phyloP scores from a whole-genome alignment of 331 rosid genomes.

The Quercus phellos region DNA sequence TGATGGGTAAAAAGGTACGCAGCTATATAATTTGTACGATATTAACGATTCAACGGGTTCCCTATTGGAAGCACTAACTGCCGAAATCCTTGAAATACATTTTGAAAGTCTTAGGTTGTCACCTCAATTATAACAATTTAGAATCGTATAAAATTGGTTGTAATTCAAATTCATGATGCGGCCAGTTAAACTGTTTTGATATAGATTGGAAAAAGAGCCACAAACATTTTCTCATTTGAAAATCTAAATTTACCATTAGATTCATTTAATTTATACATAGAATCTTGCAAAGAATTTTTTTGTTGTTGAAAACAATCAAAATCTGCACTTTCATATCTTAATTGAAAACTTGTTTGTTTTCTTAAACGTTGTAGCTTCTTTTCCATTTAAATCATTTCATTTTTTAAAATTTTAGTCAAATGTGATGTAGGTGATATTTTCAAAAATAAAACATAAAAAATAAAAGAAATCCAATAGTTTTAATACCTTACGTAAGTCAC shows the following conservation, averaged over 20 bases:
- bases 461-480: too few relatives aligned
- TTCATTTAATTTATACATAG: neutral
- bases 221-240: neutral
- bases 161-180: neutral
- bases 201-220: neutral
- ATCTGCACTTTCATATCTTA: too few relatives aligned
- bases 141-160: neutral
- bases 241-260: neutral
- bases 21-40: neutral
- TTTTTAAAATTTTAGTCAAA: too few relatives aligned
- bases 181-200: neutral
- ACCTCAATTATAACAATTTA: neutral
- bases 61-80: conserved; percentile 18
- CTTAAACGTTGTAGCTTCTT: too few relatives aligned
- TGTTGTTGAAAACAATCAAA: neutral
- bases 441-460: too few relatives aligned
- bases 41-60: conserved; percentile 1
- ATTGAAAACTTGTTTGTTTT: too few relatives aligned
- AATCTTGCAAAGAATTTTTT: neutral
- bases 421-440: too few relatives aligned
- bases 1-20: neutral
- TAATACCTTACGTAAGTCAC: too few relatives aligned
- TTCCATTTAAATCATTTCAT: too few relatives aligned
- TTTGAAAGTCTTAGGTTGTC: neutral
- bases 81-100: conserved; percentile 25